Evolutionary conservation across 352 stramenopile genomes (phyloP).

Genomic region (Phytophthora fragariaefolia): DNA sequence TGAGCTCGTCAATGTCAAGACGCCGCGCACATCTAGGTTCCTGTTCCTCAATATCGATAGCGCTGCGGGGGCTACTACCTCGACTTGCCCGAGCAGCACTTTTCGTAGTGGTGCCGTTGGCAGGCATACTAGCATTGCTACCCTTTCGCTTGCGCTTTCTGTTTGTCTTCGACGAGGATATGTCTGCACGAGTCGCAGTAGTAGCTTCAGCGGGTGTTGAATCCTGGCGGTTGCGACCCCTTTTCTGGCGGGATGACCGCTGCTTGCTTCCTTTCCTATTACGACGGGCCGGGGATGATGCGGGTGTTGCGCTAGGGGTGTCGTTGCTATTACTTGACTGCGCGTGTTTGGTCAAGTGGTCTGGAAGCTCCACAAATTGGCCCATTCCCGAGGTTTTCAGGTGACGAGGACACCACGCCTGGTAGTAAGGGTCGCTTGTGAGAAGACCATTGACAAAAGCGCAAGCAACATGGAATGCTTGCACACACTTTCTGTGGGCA

Average conservation of each 20-base stretch:
- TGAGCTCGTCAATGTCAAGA: slow-evolving; percentile 56
- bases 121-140: slow-evolving; percentile 10
- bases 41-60: slow-evolving; percentile 22
- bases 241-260: slow-evolving; percentile 26
- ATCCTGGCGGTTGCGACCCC: slow-evolving; percentile 30
- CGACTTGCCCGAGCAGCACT: slow-evolving; percentile 18
- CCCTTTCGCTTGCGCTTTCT: slow-evolving; percentile 60
- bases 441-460: slow-evolving; percentile 77
- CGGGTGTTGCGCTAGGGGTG: slow-evolving; percentile 13
- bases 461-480: slow-evolving; percentile 75
- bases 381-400: slow-evolving; percentile 75
- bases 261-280: slow-evolving; percentile 30
- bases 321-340: not conserved
- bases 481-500: slow-evolving; percentile 63
- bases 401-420: slow-evolving; percentile 80
- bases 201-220: slow-evolving; percentile 36
- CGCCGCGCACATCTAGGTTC: slow-evolving; percentile 45
- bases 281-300: slow-evolving; percentile 14
- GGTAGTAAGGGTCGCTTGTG: slow-evolving; percentile 68
- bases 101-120: slow-evolving; percentile 16
- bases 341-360: slow-evolving; percentile 55
- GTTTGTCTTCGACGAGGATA: slow-evolving; percentile 53
- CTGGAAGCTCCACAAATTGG: slow-evolving; percentile 66
- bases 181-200: slow-evolving; percentile 16
- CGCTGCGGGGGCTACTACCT: slow-evolving; percentile 17